A percentile compares a stretch with the other conserved stretches of the same genome.
Evolutionary conservation across 805 yeast species (phyloP).

Genomic region (Starmerella bombi): DNA sequence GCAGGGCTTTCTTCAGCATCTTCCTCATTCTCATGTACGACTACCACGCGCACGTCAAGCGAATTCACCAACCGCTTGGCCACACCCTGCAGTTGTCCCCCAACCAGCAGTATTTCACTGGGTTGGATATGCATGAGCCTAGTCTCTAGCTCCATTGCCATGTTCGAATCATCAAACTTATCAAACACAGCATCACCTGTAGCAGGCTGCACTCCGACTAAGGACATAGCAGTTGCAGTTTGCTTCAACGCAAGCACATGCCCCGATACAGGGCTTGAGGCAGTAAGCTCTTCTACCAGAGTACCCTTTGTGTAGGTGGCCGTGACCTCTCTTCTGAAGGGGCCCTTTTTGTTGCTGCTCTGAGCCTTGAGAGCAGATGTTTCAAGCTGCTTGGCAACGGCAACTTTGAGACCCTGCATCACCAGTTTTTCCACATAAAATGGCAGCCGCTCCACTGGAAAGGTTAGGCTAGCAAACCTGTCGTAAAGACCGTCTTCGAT

Average conservation of each 20-base stretch:
- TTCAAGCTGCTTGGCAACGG: conserved; percentile 75
- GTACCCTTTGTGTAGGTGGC: conserved; percentile 74
- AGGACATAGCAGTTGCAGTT: conserved; percentile 23
- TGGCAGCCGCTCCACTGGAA: conserved; percentile 66
- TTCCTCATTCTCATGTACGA: not conserved
- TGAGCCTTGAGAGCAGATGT: conserved; percentile 57
- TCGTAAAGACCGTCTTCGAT: conserved; percentile 38
- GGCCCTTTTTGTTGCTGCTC: conserved; percentile 38
- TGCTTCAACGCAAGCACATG: conserved; percentile 20
- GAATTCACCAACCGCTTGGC: conserved; percentile 8
- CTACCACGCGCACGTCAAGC: conserved; percentile 16
- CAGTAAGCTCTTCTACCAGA: conserved; percentile 47
- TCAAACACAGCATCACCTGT: conserved; percentile 72
- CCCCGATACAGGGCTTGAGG: conserved; percentile 19
- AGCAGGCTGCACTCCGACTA: conserved; percentile 55
- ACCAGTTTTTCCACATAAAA: conserved; percentile 64
- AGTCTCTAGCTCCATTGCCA: conserved; percentile 56
- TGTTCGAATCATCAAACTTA: conserved; percentile 44
- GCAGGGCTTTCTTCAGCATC: no score
- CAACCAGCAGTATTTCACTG: conserved; percentile 48
- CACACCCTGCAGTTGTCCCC: conserved; percentile 19
- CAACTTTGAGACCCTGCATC: conserved; percentile 64
- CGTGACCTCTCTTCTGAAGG: conserved; percentile 57
- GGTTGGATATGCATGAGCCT: conserved; percentile 65
- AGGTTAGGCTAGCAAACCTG: conserved; percentile 68